These are phyloP conservation scores for Oryza longistaminata DNA, from an alignment of 176 grass and related monocot species.

Conservation along the genomic window DNA sequence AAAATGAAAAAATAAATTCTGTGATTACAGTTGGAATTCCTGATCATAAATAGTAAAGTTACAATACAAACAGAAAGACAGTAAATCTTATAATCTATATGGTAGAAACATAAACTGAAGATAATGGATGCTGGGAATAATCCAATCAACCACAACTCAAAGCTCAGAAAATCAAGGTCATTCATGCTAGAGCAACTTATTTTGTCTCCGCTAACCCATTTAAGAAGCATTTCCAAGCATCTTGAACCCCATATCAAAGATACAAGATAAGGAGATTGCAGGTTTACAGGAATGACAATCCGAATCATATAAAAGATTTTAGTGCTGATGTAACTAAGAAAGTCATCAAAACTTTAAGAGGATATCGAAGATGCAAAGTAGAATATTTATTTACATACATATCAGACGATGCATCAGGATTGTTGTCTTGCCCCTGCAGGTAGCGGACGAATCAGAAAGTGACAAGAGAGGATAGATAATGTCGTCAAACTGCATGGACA, in stretches of 20 bases:
- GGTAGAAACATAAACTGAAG: not conserved
- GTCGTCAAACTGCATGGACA: not conserved
- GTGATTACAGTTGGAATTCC: not conserved
- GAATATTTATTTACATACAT: slow-evolving; percentile 40
- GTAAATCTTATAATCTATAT: not conserved
- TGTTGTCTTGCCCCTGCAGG: slow-evolving; percentile 43
- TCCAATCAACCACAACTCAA: slow-evolving; percentile 13
- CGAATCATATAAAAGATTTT: not conserved
- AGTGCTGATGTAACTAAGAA: not conserved
- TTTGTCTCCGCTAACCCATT: slow-evolving; percentile 3
- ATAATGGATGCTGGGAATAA: not conserved
- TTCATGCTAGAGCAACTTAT: slow-evolving; percentile 18
- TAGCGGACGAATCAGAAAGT: slow-evolving; percentile 26
- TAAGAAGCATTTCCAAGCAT: slow-evolving; percentile 7
- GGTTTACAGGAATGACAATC: not conserved
- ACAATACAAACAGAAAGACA: not conserved
- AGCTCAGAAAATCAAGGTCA: not conserved
- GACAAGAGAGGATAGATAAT: not conserved
- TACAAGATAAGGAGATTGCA: not conserved
- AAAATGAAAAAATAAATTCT: not conserved
- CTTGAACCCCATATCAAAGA: slow-evolving; percentile 4
- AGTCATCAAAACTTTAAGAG: not conserved
- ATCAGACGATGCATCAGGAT: slow-evolving; percentile 42
- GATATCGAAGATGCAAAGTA: slow-evolving; percentile 19
- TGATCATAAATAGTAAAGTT: not conserved